Base-by-base conservation (phyloP, 1,284 basidiomycete genomes). In the Pyrrhoderma lamaoense region DNA sequence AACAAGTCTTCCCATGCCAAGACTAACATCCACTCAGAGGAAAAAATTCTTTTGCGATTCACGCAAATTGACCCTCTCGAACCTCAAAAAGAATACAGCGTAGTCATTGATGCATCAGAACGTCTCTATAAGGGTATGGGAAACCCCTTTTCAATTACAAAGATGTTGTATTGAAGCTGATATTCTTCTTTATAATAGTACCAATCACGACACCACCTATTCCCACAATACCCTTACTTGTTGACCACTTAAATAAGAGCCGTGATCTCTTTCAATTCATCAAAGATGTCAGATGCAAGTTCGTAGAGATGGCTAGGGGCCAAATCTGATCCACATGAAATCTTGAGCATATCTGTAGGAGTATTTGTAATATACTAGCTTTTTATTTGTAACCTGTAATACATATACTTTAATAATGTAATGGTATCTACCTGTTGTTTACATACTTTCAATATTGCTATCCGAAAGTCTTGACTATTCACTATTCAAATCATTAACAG, bases 41-140 rank as follows among this genome's bases (percentile, higher is more conserved):
- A 89, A 61, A 77, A 80, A 46, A 71, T 93, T 9, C 72, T 91
- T 43, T 69, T 93, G 46, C 77, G 82, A 3, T 92, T 91, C 66
- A 76, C 76, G 2, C 69, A 79, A 49, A 65, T 93, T 39, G 85
- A 89, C 60, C 70, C 75, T 1, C 59, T 67, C 0, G 75, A 84
- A 51, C 70, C 71, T 2, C 69, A 75, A 13, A 72, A 77, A 27
- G 87, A 91, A 59, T 89, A 82, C 57, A 83, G 75, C 49, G 72
- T 93, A 52, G 81, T 92, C 0, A 64, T 93, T 22, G 89, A 94
- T 60, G 71, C 90, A 14, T 79, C 82, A 0, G 65, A 67, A 8
- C 65, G 68, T 9, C 64, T 69, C 1, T 92, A 89, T 60, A 77
- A 77, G 71, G 85, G 90, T 89, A 49, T 47, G 72, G 4, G 1